Base-by-base conservation (phyloP, 148 eudicot genomes). In the Fagopyrum esculentum region DNA sequence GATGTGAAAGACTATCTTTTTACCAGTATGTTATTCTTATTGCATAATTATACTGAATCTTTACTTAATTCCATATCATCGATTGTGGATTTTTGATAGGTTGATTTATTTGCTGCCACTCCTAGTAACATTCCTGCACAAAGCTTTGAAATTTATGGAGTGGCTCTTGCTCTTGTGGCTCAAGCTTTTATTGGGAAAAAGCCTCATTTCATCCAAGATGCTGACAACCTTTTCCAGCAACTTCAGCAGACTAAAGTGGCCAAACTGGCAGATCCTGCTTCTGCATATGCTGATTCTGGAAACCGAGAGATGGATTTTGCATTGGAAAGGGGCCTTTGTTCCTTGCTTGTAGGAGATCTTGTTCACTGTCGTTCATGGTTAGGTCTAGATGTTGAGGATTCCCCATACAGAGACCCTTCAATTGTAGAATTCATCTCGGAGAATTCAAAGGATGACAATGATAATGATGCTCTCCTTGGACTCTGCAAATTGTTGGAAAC, bases 291-390 rank as follows among this genome's bases (percentile, higher is more conserved):
- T 77, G 79, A 72, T 35, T 79, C 72, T 22, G 90, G 81, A 74
- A 88, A 78, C 75, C 83, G 88, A 5, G 98, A 92, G 81, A 82
- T 86, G 73, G 98, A 96, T 80, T 96, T 92, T 78, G 89, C 98
- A 35, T 74, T 90, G 76, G 99, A 93, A 79, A 90, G 99, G 80
- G 99, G 97, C 73, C 99, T 96, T 49, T 96, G 99, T 77, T 86
- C 99, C 44, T 86, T 96, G 76, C 90, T 96, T 29, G 90, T 92
- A n/a, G 99, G 99, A n/a, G 90, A 96, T 78, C 89, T 96, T 74
- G 98, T 90, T 74, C 87, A 90, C 50, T 96, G 98, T 71, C 94
- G 99, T 61, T 71, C 89, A 77, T 96, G 97, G 99, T 77, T 96
- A 77, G 99, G 99, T 51, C 82, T 96, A 78, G 97, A 96, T 82